Evolutionary conservation across 2,329 filamentous ascomycete species (phyloP).

Genomic region (Ascochyta clinopodiicola): DNA sequence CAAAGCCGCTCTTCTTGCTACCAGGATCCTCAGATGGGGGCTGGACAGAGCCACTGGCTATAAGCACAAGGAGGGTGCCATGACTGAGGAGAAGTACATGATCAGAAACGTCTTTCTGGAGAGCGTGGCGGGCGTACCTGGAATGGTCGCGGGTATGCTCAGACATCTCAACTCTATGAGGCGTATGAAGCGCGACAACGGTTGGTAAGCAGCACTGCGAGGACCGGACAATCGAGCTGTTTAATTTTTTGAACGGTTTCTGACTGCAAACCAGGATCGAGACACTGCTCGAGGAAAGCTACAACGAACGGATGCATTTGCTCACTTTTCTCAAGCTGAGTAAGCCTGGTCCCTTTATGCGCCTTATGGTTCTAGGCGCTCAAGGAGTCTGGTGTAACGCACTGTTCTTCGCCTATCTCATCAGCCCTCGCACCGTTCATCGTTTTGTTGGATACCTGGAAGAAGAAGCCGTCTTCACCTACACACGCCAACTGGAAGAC

Average conservation of each 20-base stretch:
- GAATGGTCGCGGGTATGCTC: conserved; percentile 96
- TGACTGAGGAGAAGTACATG: conserved; percentile 89
- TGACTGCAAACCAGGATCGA: conserved; percentile 71
- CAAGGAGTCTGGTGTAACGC: conserved; percentile 98
- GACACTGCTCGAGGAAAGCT: conserved; percentile 85
- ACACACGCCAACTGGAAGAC: conserved; percentile 86
- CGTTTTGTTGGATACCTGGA: conserved; percentile 97
- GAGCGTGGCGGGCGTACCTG: conserved; percentile 91
- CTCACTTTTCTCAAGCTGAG: conserved; percentile 92
- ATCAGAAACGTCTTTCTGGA: conserved; percentile 92
- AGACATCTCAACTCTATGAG: conserved; percentile 85
- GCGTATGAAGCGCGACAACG: conserved; percentile 88
- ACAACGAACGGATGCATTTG: conserved; percentile 93
- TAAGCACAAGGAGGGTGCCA: conserved; percentile 72
- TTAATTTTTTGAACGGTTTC: neutral
- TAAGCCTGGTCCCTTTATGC: conserved; percentile 87
- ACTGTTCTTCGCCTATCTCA: conserved; percentile 86
- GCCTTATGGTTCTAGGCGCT: conserved; percentile 83
- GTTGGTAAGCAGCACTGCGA: conserved; percentile 62
- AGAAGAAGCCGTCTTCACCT: conserved; percentile 95
- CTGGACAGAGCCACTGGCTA: conserved; percentile 86
- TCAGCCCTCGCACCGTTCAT: conserved; percentile 87
- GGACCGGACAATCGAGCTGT: too few relatives aligned
- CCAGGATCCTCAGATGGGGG: conserved; percentile 76
- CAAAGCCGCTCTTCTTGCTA: conserved; percentile 76